A percentile compares a stretch with the other conserved stretches of the same genome.
Evolutionary conservation across 345 rosid species (phyloP).

Genomic region (Boechera divaricarpa): DNA sequence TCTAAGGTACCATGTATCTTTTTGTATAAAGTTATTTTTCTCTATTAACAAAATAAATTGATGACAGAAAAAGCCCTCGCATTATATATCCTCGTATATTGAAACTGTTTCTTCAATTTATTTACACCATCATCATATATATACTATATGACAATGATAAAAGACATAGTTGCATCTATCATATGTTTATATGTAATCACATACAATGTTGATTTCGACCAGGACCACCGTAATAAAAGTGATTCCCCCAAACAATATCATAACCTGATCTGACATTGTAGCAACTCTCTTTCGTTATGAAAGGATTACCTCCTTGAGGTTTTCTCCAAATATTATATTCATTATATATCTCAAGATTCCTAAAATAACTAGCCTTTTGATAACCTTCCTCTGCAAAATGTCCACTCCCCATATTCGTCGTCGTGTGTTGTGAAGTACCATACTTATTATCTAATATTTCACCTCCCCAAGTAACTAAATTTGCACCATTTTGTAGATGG

Average conservation of each 20-base stretch:
- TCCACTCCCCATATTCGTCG: constrained; percentile 61
- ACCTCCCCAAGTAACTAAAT: constrained; percentile 51
- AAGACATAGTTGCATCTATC: too few relatives aligned
- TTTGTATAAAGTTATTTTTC: too few relatives aligned
- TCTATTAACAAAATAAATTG: too few relatives aligned
- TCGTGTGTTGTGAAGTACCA: constrained; percentile 33
- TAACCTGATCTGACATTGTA: constrained; percentile 49
- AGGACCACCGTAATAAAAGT: constrained; percentile 61
- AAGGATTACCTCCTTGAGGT: constrained; percentile 13
- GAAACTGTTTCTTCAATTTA: too few relatives aligned
- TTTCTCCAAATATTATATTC: neutral
- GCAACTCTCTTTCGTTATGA: constrained; percentile 50
- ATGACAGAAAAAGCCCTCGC: too few relatives aligned
- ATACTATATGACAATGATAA: too few relatives aligned
- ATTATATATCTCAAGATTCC: constrained; percentile 33
- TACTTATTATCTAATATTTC: constrained; percentile 41
- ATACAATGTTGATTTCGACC: constrained; percentile 53
- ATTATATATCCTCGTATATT: too few relatives aligned
- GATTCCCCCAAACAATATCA: constrained; percentile 46
- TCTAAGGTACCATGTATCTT: too few relatives aligned
- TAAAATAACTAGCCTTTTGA: constrained; percentile 46
- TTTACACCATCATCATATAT: too few relatives aligned
- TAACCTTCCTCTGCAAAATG: constrained; percentile 49
- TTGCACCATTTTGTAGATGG: constrained; percentile 38
- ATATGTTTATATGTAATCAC: neutral